Evolutionary conservation across 2,329 filamentous ascomycete species (phyloP), one percentile per base, ranked within the genome.

Genomic region (Venturia aucupariae): DNA sequence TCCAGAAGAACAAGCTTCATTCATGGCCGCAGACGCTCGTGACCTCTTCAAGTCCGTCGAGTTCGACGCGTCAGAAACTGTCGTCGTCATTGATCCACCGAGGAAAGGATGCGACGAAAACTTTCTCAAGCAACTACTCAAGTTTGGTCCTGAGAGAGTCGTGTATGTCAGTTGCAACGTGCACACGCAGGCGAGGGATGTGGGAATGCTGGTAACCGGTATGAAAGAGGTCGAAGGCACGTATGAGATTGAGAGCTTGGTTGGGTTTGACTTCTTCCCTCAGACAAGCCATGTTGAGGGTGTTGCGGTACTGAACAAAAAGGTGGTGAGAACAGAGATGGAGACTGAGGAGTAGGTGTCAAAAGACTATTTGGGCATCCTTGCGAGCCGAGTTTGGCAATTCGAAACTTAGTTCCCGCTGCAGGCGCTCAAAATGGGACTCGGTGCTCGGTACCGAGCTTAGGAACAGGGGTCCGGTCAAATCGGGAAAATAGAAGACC

Each of bases 81-180:
- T 90, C 44, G 89, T 97, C n/a, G 88, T 99, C 67, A 88, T 99
- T 65, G 94, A 99, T 73, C 94, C 94, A n/a, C 92, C 94, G 7
- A 84, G 94, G 54, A 99, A 97, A 75, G 94, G 94, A 11, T 97
- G 94, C 73, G 93, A 96, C 70, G 85, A 86, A 60, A 84, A 84
- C 68, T 99, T 99, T 75, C 77, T 99, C 51, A 76, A 80, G 19
- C 94, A 99, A 78, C 76, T 99, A 71, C 78, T 97, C 63, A 76
- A 79, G 6, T 97, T 90, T 71, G 89, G 83, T 0, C 93, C 94
- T 0, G 82, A 82, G 68, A 82, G 94, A 66, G 85, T 99, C 13
- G 86, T 96, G 4, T 99, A 99, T 74, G 93, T 99, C 48, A 96
- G 90, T 73, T 99, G 94, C 71, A 99, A 99, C 72, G 94, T 99